phyloP scores from a whole-genome alignment of 108 stramenopile species.

The Skeletonema potamos region DNA sequence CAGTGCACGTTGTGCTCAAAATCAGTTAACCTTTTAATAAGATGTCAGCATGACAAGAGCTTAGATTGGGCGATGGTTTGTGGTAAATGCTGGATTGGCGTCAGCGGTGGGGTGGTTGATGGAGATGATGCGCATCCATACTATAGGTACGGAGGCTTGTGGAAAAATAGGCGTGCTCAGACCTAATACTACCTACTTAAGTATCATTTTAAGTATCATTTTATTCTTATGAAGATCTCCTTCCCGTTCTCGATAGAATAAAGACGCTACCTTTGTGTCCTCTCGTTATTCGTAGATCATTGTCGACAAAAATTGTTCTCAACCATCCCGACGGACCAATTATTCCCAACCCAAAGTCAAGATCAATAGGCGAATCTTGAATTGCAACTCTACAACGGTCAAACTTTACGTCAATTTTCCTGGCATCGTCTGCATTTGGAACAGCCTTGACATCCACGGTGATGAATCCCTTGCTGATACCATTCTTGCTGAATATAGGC shows the following conservation, averaged over 20 bases:
- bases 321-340: slow-evolving; percentile 80
- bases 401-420: slow-evolving; percentile 82
- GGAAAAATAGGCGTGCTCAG: slow-evolving; percentile 73
- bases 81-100: slow-evolving; percentile 81
- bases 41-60: slow-evolving; percentile 63
- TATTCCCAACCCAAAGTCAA: slow-evolving; percentile 62
- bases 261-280: slow-evolving; percentile 86
- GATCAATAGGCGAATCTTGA: slow-evolving; percentile 47
- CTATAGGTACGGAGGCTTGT: slow-evolving; percentile 85
- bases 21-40: slow-evolving; percentile 61
- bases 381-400: slow-evolving; percentile 60
- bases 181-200: background rate
- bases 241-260: slow-evolving; percentile 55
- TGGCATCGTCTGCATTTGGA: slow-evolving; percentile 52
- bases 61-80: slow-evolving; percentile 83
- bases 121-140: slow-evolving; percentile 84
- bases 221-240: background rate
- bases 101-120: slow-evolving; percentile 84
- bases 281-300: slow-evolving; percentile 75
- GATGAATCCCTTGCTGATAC: slow-evolving; percentile 46
- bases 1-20: slow-evolving; percentile 62
- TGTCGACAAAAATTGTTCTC: slow-evolving; percentile 71
- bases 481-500: slow-evolving; percentile 30
- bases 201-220: background rate
- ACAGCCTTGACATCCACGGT: slow-evolving; percentile 58